A percentile compares a stretch with the other conserved stretches of the same genome.
Conservation (phyloP, 306 rosid species). For the Hippophae rhamnoides region DNA sequence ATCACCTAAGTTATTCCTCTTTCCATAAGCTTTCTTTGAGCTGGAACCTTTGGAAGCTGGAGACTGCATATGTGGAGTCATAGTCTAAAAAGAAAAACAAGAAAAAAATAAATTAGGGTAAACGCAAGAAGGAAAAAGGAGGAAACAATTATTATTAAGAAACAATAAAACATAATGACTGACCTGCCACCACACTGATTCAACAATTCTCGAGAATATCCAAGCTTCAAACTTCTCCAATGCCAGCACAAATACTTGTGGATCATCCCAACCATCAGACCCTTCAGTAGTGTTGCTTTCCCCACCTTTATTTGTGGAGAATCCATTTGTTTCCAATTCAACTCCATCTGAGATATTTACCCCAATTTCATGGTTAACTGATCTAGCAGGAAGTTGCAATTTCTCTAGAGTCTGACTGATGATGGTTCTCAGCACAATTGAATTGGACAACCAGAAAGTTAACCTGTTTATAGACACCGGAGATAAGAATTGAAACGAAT, state of each 20-base stretch:
- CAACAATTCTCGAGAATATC: no score
- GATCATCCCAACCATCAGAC: slow-evolving; percentile 20
- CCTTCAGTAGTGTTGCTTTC: slow-evolving; percentile 25
- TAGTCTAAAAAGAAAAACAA: slow-evolving; percentile 47
- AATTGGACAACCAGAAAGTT: slow-evolving; percentile 86
- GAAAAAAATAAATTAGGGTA: slow-evolving; percentile 6
- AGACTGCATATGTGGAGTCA: slow-evolving; percentile 87
- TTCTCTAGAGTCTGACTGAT: slow-evolving; percentile 38
- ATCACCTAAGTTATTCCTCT: slow-evolving; percentile 41
- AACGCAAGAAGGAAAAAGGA: no score
- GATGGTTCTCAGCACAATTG: slow-evolving; percentile 60
- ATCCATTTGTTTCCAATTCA: slow-evolving; percentile 8
- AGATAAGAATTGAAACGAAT: slow-evolving; percentile 6
- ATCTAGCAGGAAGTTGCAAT: slow-evolving; percentile 19
- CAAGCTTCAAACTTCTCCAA: no score
- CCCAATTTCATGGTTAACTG: slow-evolving; percentile 18
- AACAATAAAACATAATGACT: no score
- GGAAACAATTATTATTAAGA: no score
- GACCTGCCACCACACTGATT: no score
- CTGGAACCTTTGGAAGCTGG: slow-evolving; percentile 53
- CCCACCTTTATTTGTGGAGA: slow-evolving; percentile 15
- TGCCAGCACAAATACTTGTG: no score
- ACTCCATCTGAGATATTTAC: slow-evolving; percentile 8
- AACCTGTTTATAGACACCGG: slow-evolving; percentile 47
- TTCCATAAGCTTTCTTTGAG: slow-evolving; percentile 43